Evolutionary conservation across 2,329 filamentous ascomycete species (phyloP), one percentile per base, ranked within the genome.

Genomic region (Emmonsiellopsis sp.): DNA sequence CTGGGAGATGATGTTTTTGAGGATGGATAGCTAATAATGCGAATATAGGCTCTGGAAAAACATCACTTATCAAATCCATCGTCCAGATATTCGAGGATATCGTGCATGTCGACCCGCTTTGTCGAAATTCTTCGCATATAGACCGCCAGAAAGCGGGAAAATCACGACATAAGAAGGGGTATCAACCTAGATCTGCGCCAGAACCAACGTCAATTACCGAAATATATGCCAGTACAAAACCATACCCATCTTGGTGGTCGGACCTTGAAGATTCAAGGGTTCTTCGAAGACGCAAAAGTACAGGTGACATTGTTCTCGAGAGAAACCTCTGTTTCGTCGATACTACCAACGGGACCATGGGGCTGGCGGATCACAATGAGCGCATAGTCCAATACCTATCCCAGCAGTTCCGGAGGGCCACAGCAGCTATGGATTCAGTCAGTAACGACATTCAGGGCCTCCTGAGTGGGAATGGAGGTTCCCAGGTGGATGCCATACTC

Each of bases 311-410:
- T 21, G 80, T 96, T 40, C 74, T 97, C 45, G 92, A 97, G 65
- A 82, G 92, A 33, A 98, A 98, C 64, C 72, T 98, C 5, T 95
- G 89, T 68, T 96, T 98, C 65, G 84, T 96, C 54, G 92, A 97
- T 71, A 92, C 87, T 2, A 82, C 86, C 58, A 77, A 75, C 45
- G 75, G 73, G 45, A 80, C 78, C 39, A 77, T 83, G 51, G 77
- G 80, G 57, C 58, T 59, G 40, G 52, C 58, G 61, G 80, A 81
- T 59, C 76, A 73, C 50, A 82, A 83, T 49, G 78, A 81, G 40
- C 75, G 75, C 6, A 79, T 86, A 40, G 70, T 85, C 11, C 76
- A 84, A 54, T 94, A 95, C 65, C 78, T 95, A 34, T 85, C 90
- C 68, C 80, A 79, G 45, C 80, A 84, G 58, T 71, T 92, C 13